phyloP scores from a whole-genome alignment of 2,329 filamentous ascomycete species.

The Volutella citrinella region DNA sequence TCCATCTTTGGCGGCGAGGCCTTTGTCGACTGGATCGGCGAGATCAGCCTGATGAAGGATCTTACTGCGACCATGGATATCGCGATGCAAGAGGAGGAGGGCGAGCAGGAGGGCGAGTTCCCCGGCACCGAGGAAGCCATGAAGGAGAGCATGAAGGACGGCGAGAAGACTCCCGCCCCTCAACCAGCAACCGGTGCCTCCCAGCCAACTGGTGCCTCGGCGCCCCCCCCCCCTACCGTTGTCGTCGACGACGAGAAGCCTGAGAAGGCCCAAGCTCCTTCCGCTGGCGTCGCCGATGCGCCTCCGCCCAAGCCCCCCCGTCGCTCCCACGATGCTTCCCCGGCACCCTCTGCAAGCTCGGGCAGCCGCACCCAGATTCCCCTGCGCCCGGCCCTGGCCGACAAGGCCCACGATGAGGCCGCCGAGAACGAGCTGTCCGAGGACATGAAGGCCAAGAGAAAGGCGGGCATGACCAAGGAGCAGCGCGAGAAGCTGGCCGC shows the following conservation, averaged over 20 bases:
- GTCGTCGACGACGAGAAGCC: slow-evolving; percentile 37
- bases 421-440: slow-evolving; percentile 68
- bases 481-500: slow-evolving; percentile 88
- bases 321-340: slow-evolving; percentile 34
- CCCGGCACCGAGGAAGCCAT: slow-evolving; percentile 56
- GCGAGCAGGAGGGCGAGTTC: slow-evolving; percentile 49
- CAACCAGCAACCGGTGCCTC: too few species aligned
- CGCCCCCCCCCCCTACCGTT: slow-evolving; percentile 34
- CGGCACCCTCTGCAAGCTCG: slow-evolving; percentile 41
- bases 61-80: slow-evolving; percentile 98
- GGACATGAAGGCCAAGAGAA: slow-evolving; percentile 71
- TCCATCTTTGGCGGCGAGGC: slow-evolving; percentile 98
- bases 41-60: slow-evolving; percentile 98
- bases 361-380: slow-evolving; percentile 57
- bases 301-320: slow-evolving; percentile 26
- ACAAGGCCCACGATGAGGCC: slow-evolving; percentile 72
- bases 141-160: slow-evolving; percentile 50
- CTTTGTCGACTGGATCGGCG: slow-evolving; percentile 94
- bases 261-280: slow-evolving; percentile 25
- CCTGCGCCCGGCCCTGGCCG: slow-evolving; percentile 82
- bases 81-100: slow-evolving; percentile 77
- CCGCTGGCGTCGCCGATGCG: slow-evolving; percentile 16
- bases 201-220: slow-evolving; percentile 24
- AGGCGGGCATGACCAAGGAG: slow-evolving; percentile 81
- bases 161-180: too few species aligned